phyloP scores from a whole-genome alignment of 1,284 basidiomycete genomes.

The Cutaneotrichosporon mucoides region DNA sequence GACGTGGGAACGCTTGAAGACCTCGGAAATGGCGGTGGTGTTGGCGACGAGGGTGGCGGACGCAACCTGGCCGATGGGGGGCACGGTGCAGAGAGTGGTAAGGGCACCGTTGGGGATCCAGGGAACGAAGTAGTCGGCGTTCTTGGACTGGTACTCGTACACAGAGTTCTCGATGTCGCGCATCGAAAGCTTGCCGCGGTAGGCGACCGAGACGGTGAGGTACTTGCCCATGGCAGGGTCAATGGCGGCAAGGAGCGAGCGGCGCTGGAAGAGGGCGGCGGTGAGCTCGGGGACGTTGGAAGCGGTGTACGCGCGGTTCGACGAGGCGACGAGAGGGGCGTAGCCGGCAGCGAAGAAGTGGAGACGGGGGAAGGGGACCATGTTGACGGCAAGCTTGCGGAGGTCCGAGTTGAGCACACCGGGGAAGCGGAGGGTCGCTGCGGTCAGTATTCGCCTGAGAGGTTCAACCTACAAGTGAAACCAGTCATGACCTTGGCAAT shows the following conservation, averaged over 20 bases:
- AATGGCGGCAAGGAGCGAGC: constrained; percentile 37
- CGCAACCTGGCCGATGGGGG: constrained; percentile 71
- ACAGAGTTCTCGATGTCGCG: constrained; percentile 40
- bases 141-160: constrained; percentile 45
- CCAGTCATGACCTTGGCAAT: constrained; percentile 51
- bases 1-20: constrained; percentile 74
- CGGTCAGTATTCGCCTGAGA: neutral
- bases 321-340: constrained; percentile 69
- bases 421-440: constrained; percentile 55
- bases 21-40: constrained; percentile 73
- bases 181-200: constrained; percentile 43
- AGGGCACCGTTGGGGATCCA: constrained; percentile 46
- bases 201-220: constrained; percentile 44
- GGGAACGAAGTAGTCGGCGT: constrained; percentile 41
- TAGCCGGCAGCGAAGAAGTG: constrained; percentile 89
- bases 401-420: constrained; percentile 92
- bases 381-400: constrained; percentile 88
- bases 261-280: constrained; percentile 38
- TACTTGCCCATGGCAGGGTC: constrained; percentile 45
- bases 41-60: constrained; percentile 77
- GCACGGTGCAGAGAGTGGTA: constrained; percentile 67
- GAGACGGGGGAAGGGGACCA: constrained; percentile 86
- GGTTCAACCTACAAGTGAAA: constrained; percentile 24
- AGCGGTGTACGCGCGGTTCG: constrained; percentile 58
- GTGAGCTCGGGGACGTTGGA: constrained; percentile 40